Evolutionary conservation across 2,329 filamentous ascomycete genomes (phyloP).

Genomic region (Botrytis galanthina): DNA sequence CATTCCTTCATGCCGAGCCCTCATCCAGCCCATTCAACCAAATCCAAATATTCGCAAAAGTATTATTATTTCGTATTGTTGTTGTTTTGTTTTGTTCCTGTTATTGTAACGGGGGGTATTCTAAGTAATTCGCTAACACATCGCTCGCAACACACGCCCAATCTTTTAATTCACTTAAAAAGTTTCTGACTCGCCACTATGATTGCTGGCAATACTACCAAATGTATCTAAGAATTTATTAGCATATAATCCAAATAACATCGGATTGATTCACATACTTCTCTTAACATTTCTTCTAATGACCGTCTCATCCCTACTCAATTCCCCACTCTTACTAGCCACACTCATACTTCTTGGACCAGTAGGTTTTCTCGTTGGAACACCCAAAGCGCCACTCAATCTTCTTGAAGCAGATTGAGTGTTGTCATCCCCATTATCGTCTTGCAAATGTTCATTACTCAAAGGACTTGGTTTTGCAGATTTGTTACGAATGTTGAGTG

Average conservation of each 20-base stretch:
- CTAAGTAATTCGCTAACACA: not conserved
- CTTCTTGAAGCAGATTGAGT: slow-evolving; percentile 32
- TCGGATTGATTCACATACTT: slow-evolving; percentile 44
- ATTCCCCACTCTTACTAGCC: slow-evolving; percentile 31
- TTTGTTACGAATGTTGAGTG: slow-evolving; percentile 50
- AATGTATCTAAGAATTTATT: slow-evolving; percentile 49
- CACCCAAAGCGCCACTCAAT: slow-evolving; percentile 31
- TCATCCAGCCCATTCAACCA: not conserved
- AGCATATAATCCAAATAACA: slow-evolving; percentile 25
- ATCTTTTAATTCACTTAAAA: slow-evolving; percentile 43
- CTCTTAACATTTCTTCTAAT: slow-evolving; percentile 46
- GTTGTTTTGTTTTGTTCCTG: not conserved
- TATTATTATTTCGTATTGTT: slow-evolving; percentile 11
- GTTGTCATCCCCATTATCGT: slow-evolving; percentile 19
- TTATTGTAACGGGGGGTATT: slow-evolving; percentile 9
- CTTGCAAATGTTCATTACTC: slow-evolving; percentile 50
- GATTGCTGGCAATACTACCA: slow-evolving; percentile 49
- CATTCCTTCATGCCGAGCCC: not conserved
- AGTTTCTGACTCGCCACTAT: slow-evolving; percentile 49
- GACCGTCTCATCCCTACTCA: slow-evolving; percentile 36
- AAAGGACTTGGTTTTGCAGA: slow-evolving; percentile 54
- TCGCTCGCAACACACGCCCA: not conserved
- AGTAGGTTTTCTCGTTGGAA: slow-evolving; percentile 38
- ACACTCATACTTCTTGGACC: slow-evolving; percentile 39
- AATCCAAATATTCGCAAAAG: not conserved